Evolutionary conservation across 1,139 yeast genomes (phyloP).

Genomic region (Geotrichum candidum): DNA sequence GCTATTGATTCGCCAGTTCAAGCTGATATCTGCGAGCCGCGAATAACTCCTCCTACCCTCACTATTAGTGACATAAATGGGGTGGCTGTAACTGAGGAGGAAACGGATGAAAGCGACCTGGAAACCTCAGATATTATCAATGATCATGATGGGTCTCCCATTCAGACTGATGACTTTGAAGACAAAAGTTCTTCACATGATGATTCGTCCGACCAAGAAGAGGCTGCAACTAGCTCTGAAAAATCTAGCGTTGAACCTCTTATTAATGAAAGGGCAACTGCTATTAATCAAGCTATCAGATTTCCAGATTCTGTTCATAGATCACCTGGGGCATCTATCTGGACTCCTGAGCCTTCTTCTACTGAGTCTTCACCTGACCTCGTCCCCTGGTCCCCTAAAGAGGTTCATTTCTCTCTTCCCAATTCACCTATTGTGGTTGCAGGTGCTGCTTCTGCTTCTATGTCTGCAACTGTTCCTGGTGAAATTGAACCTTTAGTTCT

Average conservation of each 20-base stretch:
- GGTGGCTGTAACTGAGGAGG: neutral
- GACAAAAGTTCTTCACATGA: neutral
- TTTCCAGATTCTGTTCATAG: neutral
- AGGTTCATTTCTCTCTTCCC: neutral
- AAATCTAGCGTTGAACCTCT: neutral
- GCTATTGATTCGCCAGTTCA: neutral
- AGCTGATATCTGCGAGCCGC: neutral
- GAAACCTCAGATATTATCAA: neutral
- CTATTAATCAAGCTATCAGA: neutral
- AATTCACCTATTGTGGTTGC: neutral
- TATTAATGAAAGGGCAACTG: neutral
- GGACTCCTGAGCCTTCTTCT: conserved; percentile 10
- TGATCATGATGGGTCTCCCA: neutral
- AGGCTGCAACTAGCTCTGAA: neutral
- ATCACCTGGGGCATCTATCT: conserved; percentile 6
- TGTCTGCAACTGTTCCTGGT: neutral
- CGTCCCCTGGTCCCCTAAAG: conserved; percentile 9
- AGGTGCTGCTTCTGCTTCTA: neutral
- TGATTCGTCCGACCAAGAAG: neutral
- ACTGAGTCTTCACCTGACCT: conserved; percentile 5
- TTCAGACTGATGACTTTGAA: neutral
- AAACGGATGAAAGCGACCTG: neutral
- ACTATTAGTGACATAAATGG: neutral
- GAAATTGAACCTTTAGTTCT: neutral
- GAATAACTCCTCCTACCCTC: neutral